Evolutionary conservation across 371 early-diverging fungal genomes (phyloP).

Genomic region (Amoeboaphelidium protococcarum): DNA sequence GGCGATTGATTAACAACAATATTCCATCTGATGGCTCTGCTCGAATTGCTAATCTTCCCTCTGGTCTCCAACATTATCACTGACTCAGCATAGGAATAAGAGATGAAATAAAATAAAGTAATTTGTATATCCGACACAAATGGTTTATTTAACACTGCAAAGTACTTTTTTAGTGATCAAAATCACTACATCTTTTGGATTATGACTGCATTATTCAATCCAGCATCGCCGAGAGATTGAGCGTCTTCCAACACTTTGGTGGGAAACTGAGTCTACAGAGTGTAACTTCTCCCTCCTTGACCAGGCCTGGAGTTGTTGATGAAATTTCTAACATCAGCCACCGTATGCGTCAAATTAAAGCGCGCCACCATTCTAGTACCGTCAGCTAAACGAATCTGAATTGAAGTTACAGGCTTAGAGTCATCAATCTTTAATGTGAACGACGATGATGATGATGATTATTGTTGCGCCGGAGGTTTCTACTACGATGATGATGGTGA

Average conservation of each 20-base stretch:
- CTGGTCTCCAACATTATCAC: too few species aligned
- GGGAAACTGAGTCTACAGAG: conserved; percentile 59
- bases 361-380: conserved; percentile 63
- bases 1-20: too few species aligned
- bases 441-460: conserved; percentile 6
- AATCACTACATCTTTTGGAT: too few species aligned
- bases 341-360: conserved; percentile 67
- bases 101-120: too few species aligned
- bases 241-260: conserved; percentile 36
- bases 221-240: conserved; percentile 35
- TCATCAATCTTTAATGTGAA: conserved; percentile 27
- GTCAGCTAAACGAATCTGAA: conserved; percentile 74
- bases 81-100: too few species aligned
- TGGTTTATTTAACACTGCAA: too few species aligned
- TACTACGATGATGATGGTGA: conserved; percentile 10
- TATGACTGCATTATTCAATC: conserved; percentile 56
- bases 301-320: conserved; percentile 23
- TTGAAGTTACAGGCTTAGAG: conserved; percentile 42
- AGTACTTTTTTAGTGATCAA: too few species aligned
- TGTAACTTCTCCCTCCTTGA: conserved; percentile 23
- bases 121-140: too few species aligned
- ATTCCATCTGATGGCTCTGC: too few species aligned
- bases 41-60: too few species aligned
- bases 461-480: not conserved
- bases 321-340: conserved; percentile 47